Base-by-base conservation (phyloP, 371 early-diverging fungal species). In the Mortierella sp. region DNA sequence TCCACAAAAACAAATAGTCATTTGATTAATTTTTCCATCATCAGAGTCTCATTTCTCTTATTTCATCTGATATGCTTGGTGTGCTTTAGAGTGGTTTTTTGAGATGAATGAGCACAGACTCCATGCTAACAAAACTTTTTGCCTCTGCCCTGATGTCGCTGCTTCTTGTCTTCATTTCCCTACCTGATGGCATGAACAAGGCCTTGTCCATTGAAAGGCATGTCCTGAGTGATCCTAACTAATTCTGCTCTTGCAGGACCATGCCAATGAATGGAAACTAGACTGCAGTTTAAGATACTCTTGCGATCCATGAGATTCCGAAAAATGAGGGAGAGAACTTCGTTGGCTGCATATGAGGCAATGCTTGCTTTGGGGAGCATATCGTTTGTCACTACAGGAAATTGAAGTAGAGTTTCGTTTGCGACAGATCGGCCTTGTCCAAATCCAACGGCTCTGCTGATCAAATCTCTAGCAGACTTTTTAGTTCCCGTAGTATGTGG, bases 151-250 rank as follows among this genome's bases (percentile, higher is more conserved):
- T n/a, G n/a, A 47, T 47, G n/a, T 47, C n/a, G 47, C 9, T 17
- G 6, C 13, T 40, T 61, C 26, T 28, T 42, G 34, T 28, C 5
- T 10, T 28, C 4, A 9, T 1, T 17, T 15, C 6, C 49, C 51
- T 64, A 69, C 78, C 72, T 59, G 53, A 77, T 77, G 42, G 78
- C 78, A 60, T 77, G 78, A 17, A 77, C 62, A 43, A 77, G 66
- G 0, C 73, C 79, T 15, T 61, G 64, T 0, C 73, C 79, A 32
- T 73, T 72, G 55, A 66, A 66, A 15, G 79, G 73, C 73, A 72
- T 73, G 28, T 73, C 73, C 40, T 66, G 69, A 0, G 53, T 23
- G 13, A 73, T 59, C 31, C 73, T 58, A n/a, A 29, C 67, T n/a
- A 78, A 32, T 31, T 73, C 79, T 10, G 55, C 54, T 8, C 67